A percentile compares a stretch with the other conserved stretches of the same genome.
Evolutionary conservation across 805 yeast genomes (phyloP).

Genomic region (Myxozyma geophila): DNA sequence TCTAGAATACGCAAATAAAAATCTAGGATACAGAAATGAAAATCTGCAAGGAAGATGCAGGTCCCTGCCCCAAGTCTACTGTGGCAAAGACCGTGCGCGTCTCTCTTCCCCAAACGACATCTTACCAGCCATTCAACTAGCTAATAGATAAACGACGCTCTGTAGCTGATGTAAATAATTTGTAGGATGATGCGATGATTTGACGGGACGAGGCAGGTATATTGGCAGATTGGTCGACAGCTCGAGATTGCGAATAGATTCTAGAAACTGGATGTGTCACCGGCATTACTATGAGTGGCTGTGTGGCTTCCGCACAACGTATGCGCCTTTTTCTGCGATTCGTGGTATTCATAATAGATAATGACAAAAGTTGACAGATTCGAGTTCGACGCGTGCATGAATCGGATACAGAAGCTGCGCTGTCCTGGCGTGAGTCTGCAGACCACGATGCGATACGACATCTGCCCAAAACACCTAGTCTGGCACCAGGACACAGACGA

Average conservation of each 20-base stretch:
- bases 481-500: slow-evolving; percentile 1
- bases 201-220: not conserved
- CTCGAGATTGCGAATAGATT: not conserved
- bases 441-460: slow-evolving; percentile 3
- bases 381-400: not conserved
- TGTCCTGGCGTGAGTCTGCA: not conserved
- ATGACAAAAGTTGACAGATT: not conserved
- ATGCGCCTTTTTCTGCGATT: not conserved
- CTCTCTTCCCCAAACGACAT: too few relatives aligned
- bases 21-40: too few relatives aligned
- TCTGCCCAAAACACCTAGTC: slow-evolving; percentile 5
- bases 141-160: too few relatives aligned
- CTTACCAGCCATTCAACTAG: too few relatives aligned
- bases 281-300: slow-evolving; percentile 10
- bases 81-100: too few relatives aligned
- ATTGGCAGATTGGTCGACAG: not conserved
- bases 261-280: slow-evolving; percentile 1
- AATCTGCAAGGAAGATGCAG: too few relatives aligned
- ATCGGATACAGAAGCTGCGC: not conserved
- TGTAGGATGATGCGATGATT: too few relatives aligned
- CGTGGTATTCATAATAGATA: not conserved
- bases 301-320: slow-evolving; percentile 8
- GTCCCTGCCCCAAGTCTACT: too few relatives aligned
- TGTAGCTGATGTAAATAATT: too few relatives aligned
- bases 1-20: too few relatives aligned